Evolutionary conservation across 805 yeast genomes (phyloP).

Genomic region (Blastobotrys americana): DNA sequence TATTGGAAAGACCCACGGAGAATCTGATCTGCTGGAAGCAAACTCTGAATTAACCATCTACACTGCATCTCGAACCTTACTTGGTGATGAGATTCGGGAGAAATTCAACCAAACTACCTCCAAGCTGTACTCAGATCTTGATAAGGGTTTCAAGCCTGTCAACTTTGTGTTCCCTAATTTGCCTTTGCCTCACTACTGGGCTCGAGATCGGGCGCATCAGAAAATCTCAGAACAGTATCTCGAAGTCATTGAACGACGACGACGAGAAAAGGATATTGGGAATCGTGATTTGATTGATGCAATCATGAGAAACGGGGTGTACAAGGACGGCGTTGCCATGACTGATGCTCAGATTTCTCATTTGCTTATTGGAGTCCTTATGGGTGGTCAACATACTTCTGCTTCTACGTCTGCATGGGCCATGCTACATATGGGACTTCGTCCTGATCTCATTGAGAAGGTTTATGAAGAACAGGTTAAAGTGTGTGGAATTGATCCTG

Average conservation of each 20-base stretch:
- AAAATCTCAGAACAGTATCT: slow-evolving; percentile 75
- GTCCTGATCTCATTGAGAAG: slow-evolving; percentile 78
- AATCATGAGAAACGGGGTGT: slow-evolving; percentile 70
- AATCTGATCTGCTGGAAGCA: slow-evolving; percentile 53
- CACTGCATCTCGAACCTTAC: slow-evolving; percentile 86
- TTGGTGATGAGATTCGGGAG: slow-evolving; percentile 87
- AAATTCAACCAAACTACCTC: slow-evolving; percentile 81
- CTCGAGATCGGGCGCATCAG: slow-evolving; percentile 82
- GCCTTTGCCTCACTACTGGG: slow-evolving; percentile 78
- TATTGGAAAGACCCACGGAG: slow-evolving; percentile 28
- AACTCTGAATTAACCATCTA: slow-evolving; percentile 95
- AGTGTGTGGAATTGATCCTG: slow-evolving; percentile 39
- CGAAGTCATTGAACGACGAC: slow-evolving; percentile 67
- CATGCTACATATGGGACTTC: slow-evolving; percentile 80
- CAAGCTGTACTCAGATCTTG: slow-evolving; percentile 78
- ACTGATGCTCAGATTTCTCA: slow-evolving; percentile 93
- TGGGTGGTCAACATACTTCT: slow-evolving; percentile 99
- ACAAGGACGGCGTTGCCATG: slow-evolving; percentile 92
- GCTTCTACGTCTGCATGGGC: slow-evolving; percentile 96
- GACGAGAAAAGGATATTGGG: slow-evolving; percentile 66
- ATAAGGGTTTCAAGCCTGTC: slow-evolving; percentile 92
- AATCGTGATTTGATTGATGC: slow-evolving; percentile 87
- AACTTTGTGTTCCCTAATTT: slow-evolving; percentile 93
- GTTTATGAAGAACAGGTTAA: slow-evolving; percentile 64
- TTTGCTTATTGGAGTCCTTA: slow-evolving; percentile 85